Evolutionary conservation across 306 rosid genomes (phyloP).

Genomic region (Malus fusca): DNA sequence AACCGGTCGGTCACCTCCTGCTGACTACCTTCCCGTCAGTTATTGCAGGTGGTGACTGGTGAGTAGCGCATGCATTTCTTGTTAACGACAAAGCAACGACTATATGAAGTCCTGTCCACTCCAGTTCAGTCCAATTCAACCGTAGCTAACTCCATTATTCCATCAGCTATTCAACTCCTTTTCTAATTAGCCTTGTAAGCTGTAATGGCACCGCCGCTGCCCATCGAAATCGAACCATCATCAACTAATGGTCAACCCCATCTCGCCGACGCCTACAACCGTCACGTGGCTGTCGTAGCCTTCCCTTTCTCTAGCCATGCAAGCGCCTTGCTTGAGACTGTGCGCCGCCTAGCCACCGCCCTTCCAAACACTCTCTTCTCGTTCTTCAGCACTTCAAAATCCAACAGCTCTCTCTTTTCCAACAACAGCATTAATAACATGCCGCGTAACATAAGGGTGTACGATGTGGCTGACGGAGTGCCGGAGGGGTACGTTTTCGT

Average conservation of each 20-base stretch:
- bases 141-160: too few species aligned
- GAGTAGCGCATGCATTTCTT: neutral
- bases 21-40: too few species aligned
- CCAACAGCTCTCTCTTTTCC: slow-evolving; percentile 7
- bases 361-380: slow-evolving; percentile 13
- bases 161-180: too few species aligned
- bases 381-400: slow-evolving; percentile 16
- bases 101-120: neutral
- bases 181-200: too few species aligned
- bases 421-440: neutral
- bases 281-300: slow-evolving; percentile 18
- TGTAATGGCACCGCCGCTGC: neutral
- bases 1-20: neutral
- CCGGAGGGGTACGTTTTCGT: slow-evolving; percentile 13
- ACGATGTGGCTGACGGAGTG: slow-evolving; percentile 11
- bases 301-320: slow-evolving; percentile 19
- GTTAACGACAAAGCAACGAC: neutral
- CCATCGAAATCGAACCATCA: neutral
- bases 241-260: neutral
- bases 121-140: neutral
- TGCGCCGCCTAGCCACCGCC: slow-evolving; percentile 9
- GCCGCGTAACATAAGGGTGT: neutral
- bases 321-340: neutral
- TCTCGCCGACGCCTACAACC: neutral
- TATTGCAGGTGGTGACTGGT: neutral